phyloP scores from a whole-genome alignment of 371 early-diverging fungal species.

The Mortierella sp. region DNA sequence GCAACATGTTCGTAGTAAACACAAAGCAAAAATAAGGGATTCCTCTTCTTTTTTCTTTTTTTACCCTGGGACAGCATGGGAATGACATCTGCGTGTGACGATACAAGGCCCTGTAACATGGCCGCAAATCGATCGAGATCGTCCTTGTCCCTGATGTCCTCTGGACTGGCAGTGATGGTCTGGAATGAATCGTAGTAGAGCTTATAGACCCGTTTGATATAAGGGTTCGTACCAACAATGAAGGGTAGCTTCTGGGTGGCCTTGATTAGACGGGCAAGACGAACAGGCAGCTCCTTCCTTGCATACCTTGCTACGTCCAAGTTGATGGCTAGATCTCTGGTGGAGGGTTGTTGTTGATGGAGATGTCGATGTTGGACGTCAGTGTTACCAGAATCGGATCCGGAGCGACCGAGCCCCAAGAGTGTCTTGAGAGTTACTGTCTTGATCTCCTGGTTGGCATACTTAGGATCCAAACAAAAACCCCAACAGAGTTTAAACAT shows the following conservation, averaged over 20 bases:
- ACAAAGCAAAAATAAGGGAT: no score
- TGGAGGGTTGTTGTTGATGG: neutral
- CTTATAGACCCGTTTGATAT: conserved; percentile 81
- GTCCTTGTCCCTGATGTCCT: conserved; percentile 56
- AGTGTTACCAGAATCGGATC: conserved; percentile 4
- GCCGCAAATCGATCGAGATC: conserved; percentile 70
- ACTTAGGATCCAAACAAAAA: conserved; percentile 32
- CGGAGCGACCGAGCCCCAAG: conserved; percentile 73
- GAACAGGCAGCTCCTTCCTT: conserved; percentile 83
- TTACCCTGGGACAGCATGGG: conserved; percentile 85
- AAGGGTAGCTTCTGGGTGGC: conserved; percentile 89
- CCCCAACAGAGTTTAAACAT: no score
- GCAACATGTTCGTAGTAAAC: neutral
- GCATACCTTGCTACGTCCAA: conserved; percentile 74
- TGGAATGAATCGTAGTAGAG: conserved; percentile 88
- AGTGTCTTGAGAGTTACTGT: conserved; percentile 88
- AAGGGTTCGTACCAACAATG: conserved; percentile 93
- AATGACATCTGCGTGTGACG: conserved; percentile 84
- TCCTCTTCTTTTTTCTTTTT: neutral
- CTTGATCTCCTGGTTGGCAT: conserved; percentile 70
- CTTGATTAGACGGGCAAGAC: conserved; percentile 83
- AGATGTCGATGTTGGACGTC: conserved; percentile 9
- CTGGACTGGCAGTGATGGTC: conserved; percentile 66
- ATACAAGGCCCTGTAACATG: conserved; percentile 77
- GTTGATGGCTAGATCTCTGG: conserved; percentile 38